Conservation (phyloP, 768 basidiomycete genomes). For the Agrocybe pediades region DNA sequence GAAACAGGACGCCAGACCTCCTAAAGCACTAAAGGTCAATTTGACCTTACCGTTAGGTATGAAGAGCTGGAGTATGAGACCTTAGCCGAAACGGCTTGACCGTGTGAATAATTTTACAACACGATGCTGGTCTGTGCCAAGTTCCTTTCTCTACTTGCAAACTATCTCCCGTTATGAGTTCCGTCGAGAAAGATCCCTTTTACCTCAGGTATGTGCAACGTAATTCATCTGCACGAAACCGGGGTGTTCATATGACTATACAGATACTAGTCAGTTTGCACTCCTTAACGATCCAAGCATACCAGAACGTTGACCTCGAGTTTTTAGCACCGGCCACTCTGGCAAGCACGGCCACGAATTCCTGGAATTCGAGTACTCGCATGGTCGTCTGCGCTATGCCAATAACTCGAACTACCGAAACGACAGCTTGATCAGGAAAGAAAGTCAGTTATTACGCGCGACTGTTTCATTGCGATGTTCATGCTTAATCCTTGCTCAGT, state of each 20-base stretch:
- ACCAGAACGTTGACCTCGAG: constrained; percentile 2
- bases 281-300: constrained; percentile 5
- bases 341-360: constrained; percentile 98
- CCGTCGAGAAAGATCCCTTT: constrained; percentile 73
- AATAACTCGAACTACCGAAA: constrained; percentile 99
- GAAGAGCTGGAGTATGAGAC: neutral
- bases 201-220: constrained; percentile 63
- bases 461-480: neutral
- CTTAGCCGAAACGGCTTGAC: neutral
- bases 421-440: constrained; percentile 97
- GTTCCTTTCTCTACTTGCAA: constrained; percentile 9
- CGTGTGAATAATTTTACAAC: constrained; percentile 9
- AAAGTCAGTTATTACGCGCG: constrained; percentile 64
- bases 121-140: neutral
- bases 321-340: constrained; percentile 89
- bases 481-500: constrained; percentile 53
- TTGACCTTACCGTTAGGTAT: neutral
- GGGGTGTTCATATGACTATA: neutral
- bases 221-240: neutral
- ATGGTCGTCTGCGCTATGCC: constrained; percentile 95
- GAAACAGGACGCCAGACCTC: neutral
- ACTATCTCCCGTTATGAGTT: constrained; percentile 37
- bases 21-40: neutral
- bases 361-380: constrained; percentile 97
- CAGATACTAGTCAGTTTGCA: constrained; percentile 52